These are phyloP conservation scores for Guadua angustifolia DNA, from an alignment of 176 grass and related monocot species.

Conservation along the genomic window DNA sequence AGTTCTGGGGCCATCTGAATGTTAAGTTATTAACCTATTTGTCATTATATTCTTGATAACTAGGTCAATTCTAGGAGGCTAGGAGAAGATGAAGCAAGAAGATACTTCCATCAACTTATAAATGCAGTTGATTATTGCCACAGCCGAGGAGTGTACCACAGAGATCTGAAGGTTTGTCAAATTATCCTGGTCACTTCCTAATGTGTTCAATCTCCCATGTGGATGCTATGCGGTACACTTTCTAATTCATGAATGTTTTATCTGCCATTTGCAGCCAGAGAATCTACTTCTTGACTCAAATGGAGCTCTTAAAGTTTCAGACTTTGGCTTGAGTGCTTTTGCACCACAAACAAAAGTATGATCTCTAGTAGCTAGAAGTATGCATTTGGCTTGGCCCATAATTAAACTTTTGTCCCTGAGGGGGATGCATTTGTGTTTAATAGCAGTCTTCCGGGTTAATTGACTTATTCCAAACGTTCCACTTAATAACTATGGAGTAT, in stretches of 20 bases:
- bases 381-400: neutral
- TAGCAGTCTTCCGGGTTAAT: neutral
- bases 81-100: constrained; percentile 86
- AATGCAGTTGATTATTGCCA: constrained; percentile 98
- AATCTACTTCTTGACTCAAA: constrained; percentile 88
- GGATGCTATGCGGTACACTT: neutral
- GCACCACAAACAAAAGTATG: constrained; percentile 73
- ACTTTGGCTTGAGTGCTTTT: constrained; percentile 93
- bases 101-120: constrained; percentile 97
- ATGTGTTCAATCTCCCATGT: neutral
- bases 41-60: constrained; percentile 19
- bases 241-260: constrained; percentile 34
- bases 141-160: constrained; percentile 90
- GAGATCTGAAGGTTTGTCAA: constrained; percentile 85
- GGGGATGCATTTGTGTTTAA: constrained; percentile 2
- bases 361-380: constrained; percentile 29
- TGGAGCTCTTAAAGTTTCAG: constrained; percentile 90
- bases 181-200: neutral
- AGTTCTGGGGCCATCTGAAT: neutral
- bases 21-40: constrained; percentile 21
- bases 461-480: neutral
- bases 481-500: neutral
- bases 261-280: constrained; percentile 74
- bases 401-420: neutral
- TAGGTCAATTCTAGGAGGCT: constrained; percentile 78